Evolutionary conservation across 805 yeast species (phyloP), one percentile per base, ranked within the genome.

Genomic region (Yarrowia sp.): DNA sequence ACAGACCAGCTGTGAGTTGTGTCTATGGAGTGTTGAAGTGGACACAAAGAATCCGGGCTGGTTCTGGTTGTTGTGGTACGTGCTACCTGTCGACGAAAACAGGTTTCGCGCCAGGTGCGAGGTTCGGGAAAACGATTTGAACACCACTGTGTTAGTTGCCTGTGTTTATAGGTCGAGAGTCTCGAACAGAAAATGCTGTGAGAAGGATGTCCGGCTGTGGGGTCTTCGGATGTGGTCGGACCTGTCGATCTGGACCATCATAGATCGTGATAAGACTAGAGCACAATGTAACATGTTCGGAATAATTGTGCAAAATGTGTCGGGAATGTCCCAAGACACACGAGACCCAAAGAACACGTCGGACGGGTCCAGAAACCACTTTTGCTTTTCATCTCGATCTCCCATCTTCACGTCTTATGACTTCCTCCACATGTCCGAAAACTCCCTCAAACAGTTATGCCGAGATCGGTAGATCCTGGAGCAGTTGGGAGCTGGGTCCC

Each of bases 1-100:
- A 16, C 32, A 41, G 44, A 71, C 74, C 8, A 74, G 68, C 67
- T 75, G 79, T 16, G 73, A 69, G 70, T 78, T 78, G 66, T 77
- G 79, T 30, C 78, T 71, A 30, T 71, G 72, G 52, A 76, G 73
- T 64, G 77, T 79, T 30, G 73, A 76, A 8, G 80, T 77, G 21
- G 80, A 72, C 36, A 74, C 74, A 65, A 78, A 78, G 68, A 78
- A 78, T 30, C 76, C 70, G 64, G 79, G 75, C 67, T 75, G 72
- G 22, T 73, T 66, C 14, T 73, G 66, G 22, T 58, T 19, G 51
- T 40, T 40, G 32, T 58, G 51, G 38, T 58, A 33, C 46, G 69
- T 19, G 48, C 26, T 26, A 22, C 51, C 65, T 9, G 76, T 67
- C 16, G 77, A 66, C 24, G 76, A 71, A 72, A 76, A 77, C 41